These are phyloP conservation scores for Neurospora sp. DNA, from an alignment of 495 filamentous ascomycete species.

Conservation along the genomic window DNA sequence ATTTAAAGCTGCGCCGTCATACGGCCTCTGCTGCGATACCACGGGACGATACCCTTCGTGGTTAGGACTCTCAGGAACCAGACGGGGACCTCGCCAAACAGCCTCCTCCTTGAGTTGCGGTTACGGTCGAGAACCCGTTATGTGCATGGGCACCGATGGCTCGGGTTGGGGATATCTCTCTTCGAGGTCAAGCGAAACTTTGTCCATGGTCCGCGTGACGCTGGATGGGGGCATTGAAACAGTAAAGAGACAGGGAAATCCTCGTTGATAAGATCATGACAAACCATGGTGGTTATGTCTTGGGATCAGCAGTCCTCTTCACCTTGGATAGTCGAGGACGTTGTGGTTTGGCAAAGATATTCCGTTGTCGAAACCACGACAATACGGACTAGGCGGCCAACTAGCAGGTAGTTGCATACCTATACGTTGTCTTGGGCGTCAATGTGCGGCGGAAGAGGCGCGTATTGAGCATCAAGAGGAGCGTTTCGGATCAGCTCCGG, in stretches of 20 bases:
- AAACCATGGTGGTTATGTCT: neutral
- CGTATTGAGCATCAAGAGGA: neutral
- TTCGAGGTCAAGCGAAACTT: neutral
- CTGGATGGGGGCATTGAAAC: neutral
- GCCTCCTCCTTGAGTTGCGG: neutral
- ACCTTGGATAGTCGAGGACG: neutral
- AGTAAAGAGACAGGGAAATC: neutral
- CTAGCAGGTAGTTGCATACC: neutral
- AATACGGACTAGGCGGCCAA: neutral
- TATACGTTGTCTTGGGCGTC: neutral
- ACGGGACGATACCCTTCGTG: neutral
- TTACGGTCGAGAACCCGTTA: neutral
- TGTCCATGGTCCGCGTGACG: neutral
- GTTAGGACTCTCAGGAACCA: neutral
- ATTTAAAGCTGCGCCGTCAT: neutral
- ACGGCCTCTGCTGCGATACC: neutral
- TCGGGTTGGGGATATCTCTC: neutral
- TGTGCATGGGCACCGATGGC: neutral
- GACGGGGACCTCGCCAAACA: neutral
- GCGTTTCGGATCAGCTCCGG: neutral
- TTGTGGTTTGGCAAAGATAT: neutral
- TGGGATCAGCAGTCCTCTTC: neutral
- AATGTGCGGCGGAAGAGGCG: neutral
- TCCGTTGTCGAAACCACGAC: neutral
- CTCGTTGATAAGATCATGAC: neutral